phyloP scores from a whole-genome alignment of 257 asterid genomes.

The Nicotiana attenuata region DNA sequence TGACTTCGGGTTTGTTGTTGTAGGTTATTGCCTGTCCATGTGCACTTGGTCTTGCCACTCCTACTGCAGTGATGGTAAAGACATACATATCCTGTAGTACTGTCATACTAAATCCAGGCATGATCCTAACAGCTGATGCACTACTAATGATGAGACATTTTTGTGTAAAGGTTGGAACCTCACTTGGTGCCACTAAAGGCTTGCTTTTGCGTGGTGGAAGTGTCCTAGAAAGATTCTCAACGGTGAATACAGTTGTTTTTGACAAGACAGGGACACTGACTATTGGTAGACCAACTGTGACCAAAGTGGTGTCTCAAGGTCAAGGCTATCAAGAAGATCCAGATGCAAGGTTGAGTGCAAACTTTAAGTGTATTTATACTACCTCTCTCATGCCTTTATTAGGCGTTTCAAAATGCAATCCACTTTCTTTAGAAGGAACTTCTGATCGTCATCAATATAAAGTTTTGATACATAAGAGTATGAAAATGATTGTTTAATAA shows the following conservation, averaged over 20 bases:
- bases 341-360: slow-evolving; percentile 52
- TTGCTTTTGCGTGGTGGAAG: slow-evolving; percentile 98
- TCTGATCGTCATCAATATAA: background rate
- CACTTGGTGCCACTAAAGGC: slow-evolving; percentile 97
- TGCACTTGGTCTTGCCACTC: slow-evolving; percentile 99
- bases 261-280: slow-evolving; percentile 98
- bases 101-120: background rate
- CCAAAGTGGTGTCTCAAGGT: slow-evolving; percentile 53
- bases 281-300: slow-evolving; percentile 85
- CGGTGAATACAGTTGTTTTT: slow-evolving; percentile 77
- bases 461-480: background rate
- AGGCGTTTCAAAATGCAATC: background rate
- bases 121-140: slow-evolving; percentile 3
- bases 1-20: slow-evolving; percentile 24
- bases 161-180: slow-evolving; percentile 85
- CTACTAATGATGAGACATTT: slow-evolving; percentile 4
- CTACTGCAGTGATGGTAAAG: slow-evolving; percentile 97
- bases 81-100: background rate
- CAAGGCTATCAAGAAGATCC: slow-evolving; percentile 25
- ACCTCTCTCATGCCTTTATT: background rate
- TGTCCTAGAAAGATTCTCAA: slow-evolving; percentile 75
- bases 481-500: too few relatives aligned
- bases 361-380: background rate
- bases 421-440: background rate
- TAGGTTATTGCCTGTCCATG: slow-evolving; percentile 99